Percentiles rank a stretch among this genome's conserved stretches.
Evolutionary conservation across 352 stramenopile genomes (phyloP).

Genomic region (Globisporangium heterothallicum): DNA sequence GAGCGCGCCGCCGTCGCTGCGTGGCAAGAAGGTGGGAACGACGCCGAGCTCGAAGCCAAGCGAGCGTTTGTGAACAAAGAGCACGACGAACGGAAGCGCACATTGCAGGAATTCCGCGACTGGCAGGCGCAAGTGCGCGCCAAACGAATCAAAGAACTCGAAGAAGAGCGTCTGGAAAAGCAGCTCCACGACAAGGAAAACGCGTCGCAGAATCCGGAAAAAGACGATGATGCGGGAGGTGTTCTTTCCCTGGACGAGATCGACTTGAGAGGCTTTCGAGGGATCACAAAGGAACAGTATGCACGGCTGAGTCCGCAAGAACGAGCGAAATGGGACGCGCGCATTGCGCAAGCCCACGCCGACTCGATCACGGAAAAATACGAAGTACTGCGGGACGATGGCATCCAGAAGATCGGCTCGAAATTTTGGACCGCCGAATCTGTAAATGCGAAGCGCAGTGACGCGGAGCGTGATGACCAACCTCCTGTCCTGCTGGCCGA

Average conservation of each 20-base stretch:
- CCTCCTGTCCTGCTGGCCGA: not conserved
- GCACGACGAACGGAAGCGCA: constrained; percentile 58
- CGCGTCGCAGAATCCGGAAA: not conserved
- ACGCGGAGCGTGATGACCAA: not conserved
- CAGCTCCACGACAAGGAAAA: constrained; percentile 33
- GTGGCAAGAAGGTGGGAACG: constrained; percentile 83
- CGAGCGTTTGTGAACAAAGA: constrained; percentile 70
- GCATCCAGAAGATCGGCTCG: constrained; percentile 32
- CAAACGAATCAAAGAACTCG: constrained; percentile 53
- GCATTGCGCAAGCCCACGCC: constrained; percentile 45
- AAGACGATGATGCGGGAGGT: constrained; percentile 5
- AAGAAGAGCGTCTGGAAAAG: constrained; percentile 26
- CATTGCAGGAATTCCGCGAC: constrained; percentile 72
- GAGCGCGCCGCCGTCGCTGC: constrained; percentile 82
- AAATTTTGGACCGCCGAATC: constrained; percentile 42
- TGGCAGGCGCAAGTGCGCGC: constrained; percentile 70
- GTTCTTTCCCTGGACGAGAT: constrained; percentile 12
- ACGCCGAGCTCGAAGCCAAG: constrained; percentile 84
- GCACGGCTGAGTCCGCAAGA: constrained; percentile 32
- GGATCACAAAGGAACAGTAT: constrained; percentile 66
- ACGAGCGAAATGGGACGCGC: constrained; percentile 46
- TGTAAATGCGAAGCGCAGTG: not conserved
- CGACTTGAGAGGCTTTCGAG: constrained; percentile 47
- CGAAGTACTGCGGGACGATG: constrained; percentile 40
- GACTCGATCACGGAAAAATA: constrained; percentile 30